phyloP scores from a whole-genome alignment of 345 rosid species.

The Citrus maxima region DNA sequence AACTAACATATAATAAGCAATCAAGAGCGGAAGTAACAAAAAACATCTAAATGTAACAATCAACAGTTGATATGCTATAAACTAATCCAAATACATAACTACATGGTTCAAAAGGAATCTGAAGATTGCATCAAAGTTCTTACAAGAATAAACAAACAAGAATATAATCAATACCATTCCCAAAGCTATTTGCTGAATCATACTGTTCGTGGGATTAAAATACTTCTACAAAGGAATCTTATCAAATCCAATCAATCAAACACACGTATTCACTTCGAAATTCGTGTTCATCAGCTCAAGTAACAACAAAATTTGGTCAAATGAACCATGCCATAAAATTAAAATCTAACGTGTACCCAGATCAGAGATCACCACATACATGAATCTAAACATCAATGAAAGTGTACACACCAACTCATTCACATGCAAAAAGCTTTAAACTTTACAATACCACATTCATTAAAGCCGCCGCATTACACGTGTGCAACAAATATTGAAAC shows the following conservation, averaged over 20 bases:
- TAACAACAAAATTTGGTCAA: neutral
- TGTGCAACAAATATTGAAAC: neutral
- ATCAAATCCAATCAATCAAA: neutral
- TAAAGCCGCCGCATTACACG: neutral
- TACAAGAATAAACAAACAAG: too few relatives aligned
- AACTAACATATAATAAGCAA: neutral
- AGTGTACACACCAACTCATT: neutral
- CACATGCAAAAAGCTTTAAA: neutral
- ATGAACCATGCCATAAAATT: neutral
- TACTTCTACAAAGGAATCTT: neutral
- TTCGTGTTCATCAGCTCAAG: neutral
- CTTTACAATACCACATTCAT: neutral
- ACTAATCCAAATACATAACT: too few relatives aligned
- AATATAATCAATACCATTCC: too few relatives aligned
- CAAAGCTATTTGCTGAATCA: neutral
- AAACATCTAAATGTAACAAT: neutral
- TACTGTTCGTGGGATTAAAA: neutral
- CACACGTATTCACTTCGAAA: neutral
- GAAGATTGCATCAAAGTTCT: too few relatives aligned
- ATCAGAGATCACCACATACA: neutral
- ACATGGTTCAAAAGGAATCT: too few relatives aligned
- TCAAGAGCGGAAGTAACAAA: too few relatives aligned
- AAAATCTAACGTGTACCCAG: neutral
- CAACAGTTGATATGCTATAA: too few relatives aligned
- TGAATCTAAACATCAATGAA: neutral